phyloP scores from a whole-genome alignment of 805 yeast species.

The Hanseniaspora mollemarum region DNA sequence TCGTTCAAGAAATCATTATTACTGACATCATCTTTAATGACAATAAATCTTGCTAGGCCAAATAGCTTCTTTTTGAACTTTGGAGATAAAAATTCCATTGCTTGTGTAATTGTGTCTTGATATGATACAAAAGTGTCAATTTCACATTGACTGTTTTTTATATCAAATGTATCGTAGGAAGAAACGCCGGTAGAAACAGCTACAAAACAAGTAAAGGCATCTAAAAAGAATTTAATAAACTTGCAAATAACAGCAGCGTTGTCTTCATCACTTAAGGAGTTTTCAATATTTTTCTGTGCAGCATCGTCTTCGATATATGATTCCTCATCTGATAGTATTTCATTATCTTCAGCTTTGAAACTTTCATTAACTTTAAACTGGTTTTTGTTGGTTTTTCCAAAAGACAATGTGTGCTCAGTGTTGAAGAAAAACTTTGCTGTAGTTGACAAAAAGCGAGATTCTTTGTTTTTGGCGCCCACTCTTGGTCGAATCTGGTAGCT shows the following conservation, averaged over 20 bases:
- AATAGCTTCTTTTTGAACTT: slow-evolving; percentile 22
- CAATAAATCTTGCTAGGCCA: slow-evolving; percentile 18
- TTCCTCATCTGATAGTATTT: neutral
- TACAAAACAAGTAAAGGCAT: neutral
- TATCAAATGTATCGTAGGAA: slow-evolving; percentile 7
- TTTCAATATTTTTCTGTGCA: neutral
- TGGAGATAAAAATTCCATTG: slow-evolving; percentile 28
- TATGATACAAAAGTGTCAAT: slow-evolving; percentile 9
- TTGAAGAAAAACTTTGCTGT: slow-evolving; percentile 43
- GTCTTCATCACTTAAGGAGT: neutral
- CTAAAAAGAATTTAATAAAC: slow-evolving; percentile 1
- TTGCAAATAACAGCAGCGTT: neutral
- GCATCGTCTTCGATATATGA: neutral
- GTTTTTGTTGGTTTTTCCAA: neutral
- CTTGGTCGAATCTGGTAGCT: slow-evolving; percentile 22
- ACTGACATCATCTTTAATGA: slow-evolving; percentile 22
- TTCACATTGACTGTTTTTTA: slow-evolving; percentile 12
- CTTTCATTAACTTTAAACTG: too few species aligned
- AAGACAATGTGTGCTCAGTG: neutral
- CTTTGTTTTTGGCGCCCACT: slow-evolving; percentile 27
- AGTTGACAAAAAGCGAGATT: slow-evolving; percentile 33
- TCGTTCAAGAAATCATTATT: slow-evolving; percentile 19
- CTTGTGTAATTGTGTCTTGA: slow-evolving; percentile 22
- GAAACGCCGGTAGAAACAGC: neutral
- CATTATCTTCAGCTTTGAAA: too few species aligned